Evolutionary conservation across 2,329 filamentous ascomycete species (phyloP), one percentile per base, ranked within the genome.

Genomic region (Aspergillus sclerotialis): DNA sequence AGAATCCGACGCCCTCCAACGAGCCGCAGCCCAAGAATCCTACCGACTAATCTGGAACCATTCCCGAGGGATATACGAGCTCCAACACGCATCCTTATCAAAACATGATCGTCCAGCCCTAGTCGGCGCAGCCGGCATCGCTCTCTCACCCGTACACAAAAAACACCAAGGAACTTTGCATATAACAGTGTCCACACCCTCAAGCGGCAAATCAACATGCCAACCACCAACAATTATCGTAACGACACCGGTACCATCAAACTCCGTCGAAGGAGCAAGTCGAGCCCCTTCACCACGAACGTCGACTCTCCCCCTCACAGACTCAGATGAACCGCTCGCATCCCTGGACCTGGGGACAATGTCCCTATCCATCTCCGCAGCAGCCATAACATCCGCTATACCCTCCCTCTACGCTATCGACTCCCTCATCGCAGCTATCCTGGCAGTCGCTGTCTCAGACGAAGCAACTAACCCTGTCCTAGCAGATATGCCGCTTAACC

Each of bases 341-440:
- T 55, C 59, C 2, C 52, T 72, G 4, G 65, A 69, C 35, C 53
- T 71, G 10, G 55, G 55, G 16, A 64, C 60, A 2, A 55, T 58
- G 37, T 61, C 56, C 0, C 48, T 68, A 0, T 58, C 59, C 1
- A 58, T 72, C 24, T 60, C 60, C 13, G 56, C 65, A 2, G 53
- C 55, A 3, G 49, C 57, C 2, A 65, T 69, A 7, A 52, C 58
- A 3, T 50, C 55, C 5, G 60, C 57, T 0, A 61, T 70, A 7
- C 64, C 65, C 1, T 68, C 65, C 5, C 45, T 69, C 18, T 70
- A 70, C 38, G 62, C 64, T 6, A 63, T 71, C 23, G 68, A 72
- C 41, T 64, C 65, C 4, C 46, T 70, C 9, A 49, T 72, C 28
- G 61, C 65, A 2, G 61, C 67, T 4, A 53, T 70, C 6, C 46